These are phyloP conservation scores for Suillus discolor DNA, from an alignment of 768 basidiomycete genomes.

Conservation along the genomic window DNA sequence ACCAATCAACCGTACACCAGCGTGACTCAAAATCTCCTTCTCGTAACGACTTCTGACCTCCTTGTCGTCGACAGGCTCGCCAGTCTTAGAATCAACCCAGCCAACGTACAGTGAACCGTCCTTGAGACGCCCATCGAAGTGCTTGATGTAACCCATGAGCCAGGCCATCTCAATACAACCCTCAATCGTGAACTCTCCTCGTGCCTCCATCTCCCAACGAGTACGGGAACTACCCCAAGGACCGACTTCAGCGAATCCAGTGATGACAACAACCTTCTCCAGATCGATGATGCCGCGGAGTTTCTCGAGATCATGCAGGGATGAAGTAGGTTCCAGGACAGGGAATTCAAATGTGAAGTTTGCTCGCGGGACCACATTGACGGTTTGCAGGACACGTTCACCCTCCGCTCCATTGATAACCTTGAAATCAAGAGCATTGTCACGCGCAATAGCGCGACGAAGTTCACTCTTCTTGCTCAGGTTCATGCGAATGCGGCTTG, in stretches of 20 bases:
- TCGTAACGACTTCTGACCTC: slow-evolving; percentile 94
- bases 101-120: slow-evolving; percentile 92
- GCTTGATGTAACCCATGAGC: slow-evolving; percentile 99
- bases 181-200: slow-evolving; percentile 95
- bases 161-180: slow-evolving; percentile 99
- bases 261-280: slow-evolving; percentile 94
- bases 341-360: slow-evolving; percentile 99
- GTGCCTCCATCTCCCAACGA: slow-evolving; percentile 99
- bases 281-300: slow-evolving; percentile 90
- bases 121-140: slow-evolving; percentile 97
- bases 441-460: slow-evolving; percentile 89
- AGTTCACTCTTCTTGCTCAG: slow-evolving; percentile 89
- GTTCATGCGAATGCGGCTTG: slow-evolving; percentile 78
- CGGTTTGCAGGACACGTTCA: slow-evolving; percentile 89
- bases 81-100: slow-evolving; percentile 95
- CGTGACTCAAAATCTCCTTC: slow-evolving; percentile 88
- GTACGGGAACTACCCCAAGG: slow-evolving; percentile 99
- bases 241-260: slow-evolving; percentile 96
- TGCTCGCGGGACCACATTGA: slow-evolving; percentile 93
- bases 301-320: slow-evolving; percentile 71
- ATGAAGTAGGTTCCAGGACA: slow-evolving; percentile 67
- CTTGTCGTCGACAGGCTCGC: slow-evolving; percentile 96
- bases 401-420: slow-evolving; percentile 86
- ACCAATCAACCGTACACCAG: slow-evolving; percentile 96
- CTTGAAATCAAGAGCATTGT: slow-evolving; percentile 97